These are phyloP conservation scores for Sanghuangporus sanghuang DNA, from an alignment of 1,284 basidiomycete species.

Conservation along the genomic window DNA sequence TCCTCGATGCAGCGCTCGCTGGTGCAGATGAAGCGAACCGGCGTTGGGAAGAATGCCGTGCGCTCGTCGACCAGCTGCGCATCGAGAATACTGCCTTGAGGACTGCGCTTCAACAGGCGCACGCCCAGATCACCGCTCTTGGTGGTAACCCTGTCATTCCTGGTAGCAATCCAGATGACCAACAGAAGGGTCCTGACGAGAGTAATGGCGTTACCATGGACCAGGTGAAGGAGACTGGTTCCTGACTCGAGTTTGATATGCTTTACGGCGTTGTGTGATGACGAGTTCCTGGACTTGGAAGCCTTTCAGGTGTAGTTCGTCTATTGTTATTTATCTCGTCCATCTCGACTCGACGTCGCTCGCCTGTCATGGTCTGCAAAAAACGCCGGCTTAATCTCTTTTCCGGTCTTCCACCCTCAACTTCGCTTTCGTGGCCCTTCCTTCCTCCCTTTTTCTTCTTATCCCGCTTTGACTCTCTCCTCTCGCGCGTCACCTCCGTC, in stretches of 20 bases:
- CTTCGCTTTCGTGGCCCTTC: neutral
- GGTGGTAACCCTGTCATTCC: neutral
- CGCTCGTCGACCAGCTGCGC: constrained; percentile 74
- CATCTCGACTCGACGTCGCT: neutral
- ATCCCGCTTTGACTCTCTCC: neutral
- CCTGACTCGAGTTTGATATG: neutral
- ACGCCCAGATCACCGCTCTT: constrained; percentile 25
- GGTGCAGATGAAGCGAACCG: constrained; percentile 81
- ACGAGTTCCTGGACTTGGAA: neutral
- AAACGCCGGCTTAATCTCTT: neutral
- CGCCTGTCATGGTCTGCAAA: neutral
- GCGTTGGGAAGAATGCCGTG: constrained; percentile 80
- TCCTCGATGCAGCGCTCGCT: constrained; percentile 75
- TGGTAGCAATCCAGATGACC: neutral
- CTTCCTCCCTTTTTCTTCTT: neutral
- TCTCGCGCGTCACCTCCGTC: neutral
- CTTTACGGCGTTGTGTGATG: neutral
- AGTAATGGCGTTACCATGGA: neutral
- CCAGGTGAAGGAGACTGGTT: neutral
- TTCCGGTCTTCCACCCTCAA: too few relatives aligned
- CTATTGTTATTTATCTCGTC: neutral
- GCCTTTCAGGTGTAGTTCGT: neutral
- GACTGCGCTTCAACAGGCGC: constrained; percentile 39
- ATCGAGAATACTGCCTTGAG: constrained; percentile 70
- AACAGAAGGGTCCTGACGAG: neutral